Evolutionary conservation across 2,329 filamentous ascomycete species (phyloP).

Genomic region (Colletotrichum sojae): DNA sequence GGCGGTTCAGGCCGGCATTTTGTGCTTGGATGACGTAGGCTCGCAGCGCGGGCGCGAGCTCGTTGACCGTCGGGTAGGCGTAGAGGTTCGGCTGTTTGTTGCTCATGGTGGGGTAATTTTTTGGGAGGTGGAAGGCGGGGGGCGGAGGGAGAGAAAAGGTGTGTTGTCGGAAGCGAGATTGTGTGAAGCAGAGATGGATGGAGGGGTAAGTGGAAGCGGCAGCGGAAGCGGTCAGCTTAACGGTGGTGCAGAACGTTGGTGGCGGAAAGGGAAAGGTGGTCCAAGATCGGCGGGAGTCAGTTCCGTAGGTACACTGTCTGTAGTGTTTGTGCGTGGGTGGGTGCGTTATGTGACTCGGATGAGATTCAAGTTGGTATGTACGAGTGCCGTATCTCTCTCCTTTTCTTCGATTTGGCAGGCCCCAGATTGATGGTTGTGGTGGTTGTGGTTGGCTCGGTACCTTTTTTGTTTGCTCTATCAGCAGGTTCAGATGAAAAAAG

Average conservation of each 20-base stretch:
- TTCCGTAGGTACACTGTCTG: too few species aligned
- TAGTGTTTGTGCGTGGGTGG: conserved; percentile 15
- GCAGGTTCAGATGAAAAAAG: conserved; percentile 38
- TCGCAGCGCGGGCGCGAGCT: conserved; percentile 83
- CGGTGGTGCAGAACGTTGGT: conserved; percentile 23
- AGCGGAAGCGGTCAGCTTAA: conserved; percentile 14
- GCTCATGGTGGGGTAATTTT: conserved; percentile 55
- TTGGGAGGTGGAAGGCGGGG: conserved; percentile 29
- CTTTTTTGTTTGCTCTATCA: conserved; percentile 9
- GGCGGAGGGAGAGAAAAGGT: conserved; percentile 14
- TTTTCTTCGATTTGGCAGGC: conserved; percentile 9
- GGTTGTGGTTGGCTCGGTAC: too few species aligned
- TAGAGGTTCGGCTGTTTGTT: conserved; percentile 80
- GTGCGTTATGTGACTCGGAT: too few species aligned
- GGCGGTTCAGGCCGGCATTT: conserved; percentile 82
- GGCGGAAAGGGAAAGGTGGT: conserved; percentile 13
- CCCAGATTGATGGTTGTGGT: neutral
- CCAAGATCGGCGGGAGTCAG: conserved; percentile 26
- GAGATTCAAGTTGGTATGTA: too few species aligned
- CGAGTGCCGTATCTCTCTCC: too few species aligned
- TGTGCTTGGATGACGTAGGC: conserved; percentile 87
- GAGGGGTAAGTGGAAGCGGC: conserved; percentile 17
- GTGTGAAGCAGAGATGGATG: conserved; percentile 8
- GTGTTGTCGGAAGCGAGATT: conserved; percentile 34
- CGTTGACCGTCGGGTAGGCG: conserved; percentile 79